Percentiles rank a stretch among this genome's conserved stretches.
Conservation (phyloP, 768 basidiomycete genomes). For the Hericium rajendrae region DNA sequence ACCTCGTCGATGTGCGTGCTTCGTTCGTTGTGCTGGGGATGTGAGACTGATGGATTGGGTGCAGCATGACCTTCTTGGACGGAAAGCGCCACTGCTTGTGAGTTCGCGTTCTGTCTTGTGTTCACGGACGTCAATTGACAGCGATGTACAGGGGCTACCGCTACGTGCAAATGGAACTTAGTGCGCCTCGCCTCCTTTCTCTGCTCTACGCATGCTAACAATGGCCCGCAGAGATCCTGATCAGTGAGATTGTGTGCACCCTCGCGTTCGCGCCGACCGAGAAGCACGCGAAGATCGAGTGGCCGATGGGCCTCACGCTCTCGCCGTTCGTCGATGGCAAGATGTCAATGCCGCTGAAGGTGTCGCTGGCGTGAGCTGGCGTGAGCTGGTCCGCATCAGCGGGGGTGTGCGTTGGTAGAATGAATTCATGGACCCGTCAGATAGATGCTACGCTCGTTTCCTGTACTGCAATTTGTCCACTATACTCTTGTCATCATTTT, state of each 20-base stretch:
- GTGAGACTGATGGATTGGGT: not conserved
- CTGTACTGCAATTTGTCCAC: too few relatives aligned
- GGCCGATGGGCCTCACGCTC: not conserved
- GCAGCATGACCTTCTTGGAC: not conserved
- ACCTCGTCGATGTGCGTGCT: conserved; percentile 4
- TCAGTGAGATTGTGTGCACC: not conserved
- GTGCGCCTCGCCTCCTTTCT: not conserved
- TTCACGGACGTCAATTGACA: too few relatives aligned
- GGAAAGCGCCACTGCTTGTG: not conserved
- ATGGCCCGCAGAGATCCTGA: not conserved
- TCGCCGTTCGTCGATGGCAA: not conserved
- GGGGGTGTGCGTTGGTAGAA: too few relatives aligned
- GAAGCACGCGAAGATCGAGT: not conserved
- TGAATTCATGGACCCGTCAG: too few relatives aligned
- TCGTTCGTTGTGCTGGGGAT: not conserved
- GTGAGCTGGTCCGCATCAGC: not conserved
- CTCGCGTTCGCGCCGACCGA: not conserved
- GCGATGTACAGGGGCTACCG: not conserved
- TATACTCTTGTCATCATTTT: too few relatives aligned
- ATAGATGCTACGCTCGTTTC: too few relatives aligned
- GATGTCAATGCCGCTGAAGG: not conserved
- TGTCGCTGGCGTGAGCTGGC: not conserved
- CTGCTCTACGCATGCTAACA: not conserved
- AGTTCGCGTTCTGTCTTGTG: too few relatives aligned
- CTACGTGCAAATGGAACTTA: not conserved